Percentiles rank a stretch among this genome's conserved stretches.
These are phyloP conservation scores for Aspergillus campestris DNA, from an alignment of 495 filamentous ascomycete genomes.

Conservation along the genomic window DNA sequence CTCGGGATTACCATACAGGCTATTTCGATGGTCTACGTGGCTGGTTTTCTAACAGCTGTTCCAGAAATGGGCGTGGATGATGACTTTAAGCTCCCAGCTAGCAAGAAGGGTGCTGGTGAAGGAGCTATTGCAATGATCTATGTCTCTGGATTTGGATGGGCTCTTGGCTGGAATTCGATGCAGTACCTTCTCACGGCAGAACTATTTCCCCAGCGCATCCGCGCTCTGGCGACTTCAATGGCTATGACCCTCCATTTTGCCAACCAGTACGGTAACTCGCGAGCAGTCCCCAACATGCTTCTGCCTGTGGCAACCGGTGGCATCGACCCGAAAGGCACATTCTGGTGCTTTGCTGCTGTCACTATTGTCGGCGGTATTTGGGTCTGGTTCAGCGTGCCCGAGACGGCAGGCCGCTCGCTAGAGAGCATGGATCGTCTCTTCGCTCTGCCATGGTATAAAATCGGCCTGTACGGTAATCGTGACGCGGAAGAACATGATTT, in stretches of 20 bases:
- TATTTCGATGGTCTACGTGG: constrained; percentile 60
- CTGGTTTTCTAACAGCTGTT: constrained; percentile 52
- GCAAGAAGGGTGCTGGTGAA: constrained; percentile 29
- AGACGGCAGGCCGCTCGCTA: constrained; percentile 9
- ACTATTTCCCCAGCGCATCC: constrained; percentile 7
- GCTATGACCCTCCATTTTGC: constrained; percentile 21
- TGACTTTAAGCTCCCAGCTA: constrained; percentile 18
- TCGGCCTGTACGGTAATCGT: constrained; percentile 42
- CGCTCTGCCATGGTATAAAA: constrained; percentile 45
- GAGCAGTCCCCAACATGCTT: constrained; percentile 36
- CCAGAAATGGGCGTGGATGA: constrained; percentile 36
- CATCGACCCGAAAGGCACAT: constrained; percentile 32
- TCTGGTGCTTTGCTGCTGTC: constrained; percentile 48
- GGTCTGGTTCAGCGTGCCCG: constrained; percentile 31
- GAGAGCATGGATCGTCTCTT: constrained; percentile 50
- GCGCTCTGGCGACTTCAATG: background rate
- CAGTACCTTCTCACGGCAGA: constrained; percentile 11
- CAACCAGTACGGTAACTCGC: constrained; percentile 52
- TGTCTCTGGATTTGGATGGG: constrained; percentile 10
- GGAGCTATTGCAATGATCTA: constrained; percentile 10
- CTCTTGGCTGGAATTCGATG: constrained; percentile 12
- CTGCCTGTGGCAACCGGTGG: constrained; percentile 31
- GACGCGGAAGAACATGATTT: constrained; percentile 23
- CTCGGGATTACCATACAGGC: constrained; percentile 56
- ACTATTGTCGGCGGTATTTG: constrained; percentile 42